Evolutionary conservation across 176 grass and related monocot genomes (phyloP).

Genomic region (Bothriochloa decipiens): DNA sequence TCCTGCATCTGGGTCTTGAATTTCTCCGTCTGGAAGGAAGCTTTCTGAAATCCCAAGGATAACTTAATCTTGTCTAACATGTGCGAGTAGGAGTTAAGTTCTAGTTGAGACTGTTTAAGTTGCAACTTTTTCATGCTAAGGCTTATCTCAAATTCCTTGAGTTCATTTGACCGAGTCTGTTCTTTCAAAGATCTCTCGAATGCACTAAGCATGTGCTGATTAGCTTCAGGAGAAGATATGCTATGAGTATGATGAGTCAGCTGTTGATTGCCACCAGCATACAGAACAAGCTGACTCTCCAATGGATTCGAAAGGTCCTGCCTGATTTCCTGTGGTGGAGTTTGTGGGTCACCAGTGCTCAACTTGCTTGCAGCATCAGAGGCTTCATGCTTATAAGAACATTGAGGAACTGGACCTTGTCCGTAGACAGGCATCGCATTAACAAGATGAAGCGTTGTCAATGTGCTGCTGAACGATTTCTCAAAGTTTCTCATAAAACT

Average conservation of each 20-base stretch:
- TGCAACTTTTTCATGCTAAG: conserved; percentile 79
- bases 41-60: conserved; percentile 83
- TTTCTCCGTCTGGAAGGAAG: conserved; percentile 80
- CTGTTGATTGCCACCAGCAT: conserved; percentile 51
- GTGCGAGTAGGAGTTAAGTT: conserved; percentile 66
- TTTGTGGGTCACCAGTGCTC: conserved; percentile 28
- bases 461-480: conserved; percentile 94
- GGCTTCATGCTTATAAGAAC: conserved; percentile 36
- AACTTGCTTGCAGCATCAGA: conserved; percentile 40
- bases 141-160: conserved; percentile 85
- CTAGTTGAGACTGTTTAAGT: conserved; percentile 77
- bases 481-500: conserved; percentile 86
- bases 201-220: conserved; percentile 60
- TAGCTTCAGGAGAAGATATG: conserved; percentile 38
- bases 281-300: conserved; percentile 53
- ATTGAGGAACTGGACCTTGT: conserved; percentile 37
- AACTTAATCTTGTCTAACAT: conserved; percentile 82
- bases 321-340: conserved; percentile 12
- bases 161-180: conserved; percentile 74
- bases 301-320: conserved; percentile 31
- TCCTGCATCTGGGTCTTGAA: conserved; percentile 81
- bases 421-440: conserved; percentile 54
- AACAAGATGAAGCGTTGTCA: conserved; percentile 79
- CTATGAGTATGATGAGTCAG: conserved; percentile 40
- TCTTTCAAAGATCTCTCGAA: conserved; percentile 81